A percentile compares a stretch with the other conserved stretches of the same genome.
phyloP scores from a whole-genome alignment of 2,329 filamentous ascomycete genomes.

The Fusarium sp. region DNA sequence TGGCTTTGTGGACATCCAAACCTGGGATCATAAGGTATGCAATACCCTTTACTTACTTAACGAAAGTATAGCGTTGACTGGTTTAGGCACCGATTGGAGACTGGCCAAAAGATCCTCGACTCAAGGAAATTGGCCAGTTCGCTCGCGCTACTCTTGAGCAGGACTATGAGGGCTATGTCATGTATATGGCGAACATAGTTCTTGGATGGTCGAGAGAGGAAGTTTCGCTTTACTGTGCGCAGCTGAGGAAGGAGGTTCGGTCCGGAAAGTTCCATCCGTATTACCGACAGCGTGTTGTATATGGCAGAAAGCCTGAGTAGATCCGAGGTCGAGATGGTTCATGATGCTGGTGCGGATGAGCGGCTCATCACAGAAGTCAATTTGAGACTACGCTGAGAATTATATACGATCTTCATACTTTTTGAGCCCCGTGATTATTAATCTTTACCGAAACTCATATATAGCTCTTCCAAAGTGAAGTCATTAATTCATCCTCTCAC shows the following conservation, averaged over 20 bases:
- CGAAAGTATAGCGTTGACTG: not conserved
- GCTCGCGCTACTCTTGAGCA: slow-evolving; percentile 49
- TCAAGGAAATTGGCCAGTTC: slow-evolving; percentile 42
- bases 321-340: not conserved
- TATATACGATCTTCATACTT: not conserved
- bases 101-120: slow-evolving; percentile 23
- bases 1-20: slow-evolving; percentile 34
- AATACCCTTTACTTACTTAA: accelerated
- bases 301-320: slow-evolving; percentile 37
- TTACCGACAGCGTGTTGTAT: slow-evolving; percentile 47
- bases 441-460: not conserved
- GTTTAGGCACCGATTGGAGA: slow-evolving; percentile 36
- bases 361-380: not conserved
- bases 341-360: not conserved
- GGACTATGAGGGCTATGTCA: slow-evolving; percentile 50
- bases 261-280: slow-evolving; percentile 45
- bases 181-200: slow-evolving; percentile 50
- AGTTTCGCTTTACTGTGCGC: slow-evolving; percentile 49
- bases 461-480: not conserved
- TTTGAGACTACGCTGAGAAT: too few species aligned
- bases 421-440: accelerated
- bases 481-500: not conserved
- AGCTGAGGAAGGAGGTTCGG: slow-evolving; percentile 49
- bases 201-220: slow-evolving; percentile 52
- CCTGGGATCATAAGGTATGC: slow-evolving; percentile 37